These are phyloP conservation scores for Beta vulgaris DNA, from an alignment of 148 eudicot genomes.

Conservation along the genomic window DNA sequence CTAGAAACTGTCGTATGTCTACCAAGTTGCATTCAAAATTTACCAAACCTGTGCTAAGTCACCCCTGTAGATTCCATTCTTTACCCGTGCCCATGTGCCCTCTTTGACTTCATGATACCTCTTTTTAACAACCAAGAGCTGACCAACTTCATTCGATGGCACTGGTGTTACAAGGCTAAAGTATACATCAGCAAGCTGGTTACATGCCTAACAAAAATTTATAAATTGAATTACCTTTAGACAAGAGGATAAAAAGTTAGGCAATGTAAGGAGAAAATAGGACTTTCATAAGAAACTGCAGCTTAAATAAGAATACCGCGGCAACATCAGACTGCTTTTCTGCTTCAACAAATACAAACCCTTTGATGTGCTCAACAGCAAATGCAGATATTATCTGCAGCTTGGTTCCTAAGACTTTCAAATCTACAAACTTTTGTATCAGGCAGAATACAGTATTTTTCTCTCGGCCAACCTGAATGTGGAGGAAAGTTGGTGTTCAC, in stretches of 20 bases:
- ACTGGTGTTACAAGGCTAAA: constrained; percentile 55
- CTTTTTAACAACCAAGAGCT: constrained; percentile 58
- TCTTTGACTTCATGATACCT: constrained; percentile 53
- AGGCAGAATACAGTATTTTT: constrained; percentile 79
- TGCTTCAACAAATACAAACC: constrained; percentile 84
- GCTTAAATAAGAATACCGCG: constrained; percentile 50
- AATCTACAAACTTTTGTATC: constrained; percentile 83
- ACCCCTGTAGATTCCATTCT: constrained; percentile 83
- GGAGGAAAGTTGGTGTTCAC: neutral
- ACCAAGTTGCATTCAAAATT: neutral
- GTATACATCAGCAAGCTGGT: constrained; percentile 71
- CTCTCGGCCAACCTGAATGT: constrained; percentile 86
- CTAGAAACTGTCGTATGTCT: constrained; percentile 6
- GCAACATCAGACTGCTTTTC: constrained; percentile 66
- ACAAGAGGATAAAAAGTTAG: neutral
- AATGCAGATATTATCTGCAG: constrained; percentile 80
- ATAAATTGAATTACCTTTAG: neutral
- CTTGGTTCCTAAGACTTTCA: constrained; percentile 59
- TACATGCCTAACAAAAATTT: constrained; percentile 61
- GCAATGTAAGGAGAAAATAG: neutral
- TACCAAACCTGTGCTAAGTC: constrained; percentile 77
- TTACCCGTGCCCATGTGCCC: constrained; percentile 91
- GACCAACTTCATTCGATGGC: constrained; percentile 62
- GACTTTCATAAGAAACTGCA: constrained; percentile 1
- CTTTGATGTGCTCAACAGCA: constrained; percentile 79